Evolutionary conservation across 306 rosid species (phyloP), one percentile per base, ranked within the genome.

Genomic region (Quercus wislizeni): DNA sequence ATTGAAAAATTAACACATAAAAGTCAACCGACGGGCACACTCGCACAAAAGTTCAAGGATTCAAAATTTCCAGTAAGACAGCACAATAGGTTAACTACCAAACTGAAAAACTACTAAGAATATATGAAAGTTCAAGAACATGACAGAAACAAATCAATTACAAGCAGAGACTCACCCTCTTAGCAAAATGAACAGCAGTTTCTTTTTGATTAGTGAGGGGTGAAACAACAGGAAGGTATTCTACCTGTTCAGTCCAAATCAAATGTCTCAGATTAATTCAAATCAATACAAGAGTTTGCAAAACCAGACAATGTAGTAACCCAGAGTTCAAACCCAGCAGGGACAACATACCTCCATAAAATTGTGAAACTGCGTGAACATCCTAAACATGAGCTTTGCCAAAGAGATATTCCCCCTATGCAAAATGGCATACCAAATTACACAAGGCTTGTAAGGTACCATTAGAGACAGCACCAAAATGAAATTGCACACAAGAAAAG

Each of bases 311-410:
- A 78, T 5, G 65, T 3, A 43, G 63, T 35, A 63, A 70, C 33
- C n/a, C 18, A 73, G 31, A 43, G 8, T 14, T 41, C 41, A 11
- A 41, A 62, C 5, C 59, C 54, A 11, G 28, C 38, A 59, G 74
- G 41, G 41, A 73, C 68, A 76, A 56, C 79, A 74, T 88, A 93
- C 99, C 98, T 93, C 99, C 69, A 96, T 89, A 81, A 85, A 93
- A 87, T 93, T 96, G 88, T 96, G 99, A 85, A 96, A 90, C 79
- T 96, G 99, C 70, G 98, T 90, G 82, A 96, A 89, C 98, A 96
- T 96, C 85, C 98, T 88, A 83, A 89, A 89, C 96, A 93, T 91
- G 74, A 96, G 97, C 89, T 74, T 92, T 67, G 79, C 80, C 89
- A 93, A 85, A 74, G 99, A 88, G 81, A 93, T 86, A 83, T 89